Base-by-base conservation (phyloP, 129 eudicot genomes). In the Centrapalus pauciflorus region DNA sequence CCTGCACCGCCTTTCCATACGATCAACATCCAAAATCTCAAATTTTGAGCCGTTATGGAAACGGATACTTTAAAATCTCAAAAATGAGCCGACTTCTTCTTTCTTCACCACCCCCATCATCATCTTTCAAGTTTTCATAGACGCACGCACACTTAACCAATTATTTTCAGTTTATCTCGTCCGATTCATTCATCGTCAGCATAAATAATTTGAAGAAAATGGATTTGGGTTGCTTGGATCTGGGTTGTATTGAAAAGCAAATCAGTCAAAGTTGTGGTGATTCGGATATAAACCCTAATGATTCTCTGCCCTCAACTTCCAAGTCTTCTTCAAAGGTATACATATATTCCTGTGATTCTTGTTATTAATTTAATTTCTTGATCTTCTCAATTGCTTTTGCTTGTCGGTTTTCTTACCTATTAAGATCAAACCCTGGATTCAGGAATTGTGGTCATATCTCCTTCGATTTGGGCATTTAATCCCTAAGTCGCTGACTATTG, bases 201-300 rank as follows among this genome's bases (percentile, higher is more conserved):
- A 14, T 30, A n/a, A n/a, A n/a, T n/a, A n/a, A 38, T 30, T 65
- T 7, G 32, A 55, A 38, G 38, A 64, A 59, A 24, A 84, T 85
- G 96, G 94, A 89, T 89, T 70, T 88, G 17, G 96, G 93, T 20
- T 88, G 96, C 76, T 74, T 89, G 43, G 96, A 89, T 73, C 49
- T 89, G 82, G 96, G 93, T 12, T 89, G 93, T 57, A 64, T 85
- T 37, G 93, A 89, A 59, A 85, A 83, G 81, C 85, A 67, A 69
- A 78, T 55, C 68, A 72, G 71, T 43, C 84, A 71, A 20, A 49
- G 35, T 45, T 62, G 72, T 20, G 21, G 26, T 26, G 84, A 66
- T 75, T 78, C 76, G 17, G 58, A 66, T 9, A 26, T 14, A 71
- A 75, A 73, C 74, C 67, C 82, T 8, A 76, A 72, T 35, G 83